phyloP scores from a whole-genome alignment of 2,329 filamentous ascomycete species.

The Tolypocladium paradoxum region DNA sequence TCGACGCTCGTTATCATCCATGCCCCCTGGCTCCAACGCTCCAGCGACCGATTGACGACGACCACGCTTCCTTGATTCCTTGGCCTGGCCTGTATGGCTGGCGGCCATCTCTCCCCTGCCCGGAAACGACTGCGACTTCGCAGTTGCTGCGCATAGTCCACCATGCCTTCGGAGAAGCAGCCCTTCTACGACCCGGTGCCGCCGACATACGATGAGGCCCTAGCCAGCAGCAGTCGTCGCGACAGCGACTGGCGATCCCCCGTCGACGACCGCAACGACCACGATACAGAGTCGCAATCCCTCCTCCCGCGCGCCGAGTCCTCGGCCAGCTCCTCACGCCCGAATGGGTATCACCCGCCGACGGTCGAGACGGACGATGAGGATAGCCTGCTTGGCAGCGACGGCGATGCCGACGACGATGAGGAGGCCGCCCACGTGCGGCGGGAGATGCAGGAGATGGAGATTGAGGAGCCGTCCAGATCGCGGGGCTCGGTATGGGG shows the following conservation, averaged over 20 bases:
- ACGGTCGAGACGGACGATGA: conserved; percentile 73
- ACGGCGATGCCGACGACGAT: conserved; percentile 25
- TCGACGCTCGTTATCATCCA: background rate
- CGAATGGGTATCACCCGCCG: conserved; percentile 60
- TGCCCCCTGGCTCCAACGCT: background rate
- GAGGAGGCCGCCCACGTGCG: conserved; percentile 57
- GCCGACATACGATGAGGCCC: conserved; percentile 31
- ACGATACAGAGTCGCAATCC: conserved; percentile 67
- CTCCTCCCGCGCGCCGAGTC: conserved; percentile 50
- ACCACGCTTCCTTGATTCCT: background rate
- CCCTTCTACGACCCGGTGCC: conserved; percentile 33
- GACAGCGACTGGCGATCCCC: conserved; percentile 21
- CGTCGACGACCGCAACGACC: conserved; percentile 48
- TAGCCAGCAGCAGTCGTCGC: conserved; percentile 24
- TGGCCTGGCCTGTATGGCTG: conserved; percentile 9
- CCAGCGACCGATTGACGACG: background rate
- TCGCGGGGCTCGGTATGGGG: conserved; percentile 36
- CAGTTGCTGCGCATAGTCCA: conserved; percentile 1
- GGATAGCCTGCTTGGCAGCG: conserved; percentile 41
- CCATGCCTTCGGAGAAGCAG: conserved; percentile 27
- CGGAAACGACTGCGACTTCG: conserved; percentile 1
- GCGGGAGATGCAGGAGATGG: conserved; percentile 80
- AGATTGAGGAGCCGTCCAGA: conserved; percentile 59
- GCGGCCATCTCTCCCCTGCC: conserved; percentile 3
- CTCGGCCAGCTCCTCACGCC: conserved; percentile 28